Evolutionary conservation across 139 green algal species (phyloP).

Genomic region (Chlorella vulgaris): DNA sequence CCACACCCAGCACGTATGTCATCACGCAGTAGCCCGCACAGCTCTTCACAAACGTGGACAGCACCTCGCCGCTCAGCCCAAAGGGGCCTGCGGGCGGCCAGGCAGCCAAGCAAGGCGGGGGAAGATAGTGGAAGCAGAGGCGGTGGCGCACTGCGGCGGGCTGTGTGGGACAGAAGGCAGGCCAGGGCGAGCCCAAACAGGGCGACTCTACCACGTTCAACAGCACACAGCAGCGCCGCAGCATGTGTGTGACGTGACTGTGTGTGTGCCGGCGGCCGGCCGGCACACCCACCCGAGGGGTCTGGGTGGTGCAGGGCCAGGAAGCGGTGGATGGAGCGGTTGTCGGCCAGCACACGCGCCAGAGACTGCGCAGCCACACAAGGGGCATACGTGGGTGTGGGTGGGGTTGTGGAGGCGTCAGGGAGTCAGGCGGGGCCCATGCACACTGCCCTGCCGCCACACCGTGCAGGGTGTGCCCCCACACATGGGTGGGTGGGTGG

Average conservation of each 20-base stretch:
- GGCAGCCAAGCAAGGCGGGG: not conserved
- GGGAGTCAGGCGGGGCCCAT: not conserved
- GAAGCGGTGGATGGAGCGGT: constrained; percentile 86
- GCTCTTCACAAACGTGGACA: constrained; percentile 90
- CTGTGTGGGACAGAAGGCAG: too few relatives aligned
- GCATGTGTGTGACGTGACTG: too few relatives aligned
- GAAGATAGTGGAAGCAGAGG: not conserved
- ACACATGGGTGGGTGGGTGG: too few relatives aligned
- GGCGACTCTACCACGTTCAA: too few relatives aligned
- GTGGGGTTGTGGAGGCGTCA: not conserved
- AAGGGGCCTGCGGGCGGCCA: constrained; percentile 62
- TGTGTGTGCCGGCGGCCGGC: too few relatives aligned
- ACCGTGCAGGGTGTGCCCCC: too few relatives aligned
- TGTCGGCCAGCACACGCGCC: constrained; percentile 78
- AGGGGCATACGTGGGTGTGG: too few relatives aligned
- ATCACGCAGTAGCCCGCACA: constrained; percentile 97
- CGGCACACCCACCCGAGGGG: constrained; percentile 36
- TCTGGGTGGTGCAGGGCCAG: constrained; percentile 73
- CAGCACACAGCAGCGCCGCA: too few relatives aligned
- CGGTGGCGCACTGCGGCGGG: not conserved
- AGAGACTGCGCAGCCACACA: constrained; percentile 49
- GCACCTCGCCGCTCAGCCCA: constrained; percentile 66
- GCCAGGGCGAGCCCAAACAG: too few relatives aligned
- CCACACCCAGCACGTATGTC: constrained; percentile 97
- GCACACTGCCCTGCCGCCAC: too few relatives aligned